These are phyloP conservation scores for Botryotinia globosa DNA, from an alignment of 2,329 filamentous ascomycete species.

Conservation along the genomic window DNA sequence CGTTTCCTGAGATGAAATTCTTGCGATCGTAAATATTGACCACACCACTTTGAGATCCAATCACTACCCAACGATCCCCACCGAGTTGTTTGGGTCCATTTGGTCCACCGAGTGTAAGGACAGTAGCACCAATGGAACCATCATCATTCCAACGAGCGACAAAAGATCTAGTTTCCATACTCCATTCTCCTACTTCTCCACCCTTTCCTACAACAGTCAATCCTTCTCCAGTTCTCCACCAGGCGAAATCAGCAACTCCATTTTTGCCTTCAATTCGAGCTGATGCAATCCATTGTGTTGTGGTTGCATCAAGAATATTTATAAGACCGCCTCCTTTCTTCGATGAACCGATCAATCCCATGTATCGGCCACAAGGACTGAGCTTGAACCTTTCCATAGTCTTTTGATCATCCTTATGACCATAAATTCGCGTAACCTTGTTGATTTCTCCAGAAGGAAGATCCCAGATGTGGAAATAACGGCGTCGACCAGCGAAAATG, in stretches of 20 bases:
- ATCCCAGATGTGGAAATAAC: constrained; percentile 95
- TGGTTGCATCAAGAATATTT: constrained; percentile 76
- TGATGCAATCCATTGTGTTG: constrained; percentile 83
- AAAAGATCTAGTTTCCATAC: constrained; percentile 64
- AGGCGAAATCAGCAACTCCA: constrained; percentile 85
- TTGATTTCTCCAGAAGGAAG: constrained; percentile 76
- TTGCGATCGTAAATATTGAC: constrained; percentile 88
- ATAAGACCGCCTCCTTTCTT: constrained; percentile 84
- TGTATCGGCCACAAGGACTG: constrained; percentile 80
- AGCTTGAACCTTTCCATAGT: constrained; percentile 89
- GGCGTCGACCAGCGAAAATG: constrained; percentile 82
- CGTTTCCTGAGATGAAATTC: constrained; percentile 41
- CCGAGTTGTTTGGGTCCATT: constrained; percentile 60
- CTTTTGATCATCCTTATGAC: constrained; percentile 77
- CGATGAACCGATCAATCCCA: constrained; percentile 76
- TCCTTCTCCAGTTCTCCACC: constrained; percentile 84
- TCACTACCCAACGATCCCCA: constrained; percentile 81
- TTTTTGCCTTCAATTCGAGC: constrained; percentile 77
- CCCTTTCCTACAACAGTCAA: constrained; percentile 80
- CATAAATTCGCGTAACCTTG: constrained; percentile 73
- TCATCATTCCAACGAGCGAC: constrained; percentile 86
- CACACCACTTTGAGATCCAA: constrained; percentile 83
- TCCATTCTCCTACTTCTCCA: constrained; percentile 89
- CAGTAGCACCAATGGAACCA: constrained; percentile 81
- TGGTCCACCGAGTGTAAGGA: constrained; percentile 72